Conservation (phyloP, 495 filamentous ascomycete genomes). For the Daldinia decipiens region DNA sequence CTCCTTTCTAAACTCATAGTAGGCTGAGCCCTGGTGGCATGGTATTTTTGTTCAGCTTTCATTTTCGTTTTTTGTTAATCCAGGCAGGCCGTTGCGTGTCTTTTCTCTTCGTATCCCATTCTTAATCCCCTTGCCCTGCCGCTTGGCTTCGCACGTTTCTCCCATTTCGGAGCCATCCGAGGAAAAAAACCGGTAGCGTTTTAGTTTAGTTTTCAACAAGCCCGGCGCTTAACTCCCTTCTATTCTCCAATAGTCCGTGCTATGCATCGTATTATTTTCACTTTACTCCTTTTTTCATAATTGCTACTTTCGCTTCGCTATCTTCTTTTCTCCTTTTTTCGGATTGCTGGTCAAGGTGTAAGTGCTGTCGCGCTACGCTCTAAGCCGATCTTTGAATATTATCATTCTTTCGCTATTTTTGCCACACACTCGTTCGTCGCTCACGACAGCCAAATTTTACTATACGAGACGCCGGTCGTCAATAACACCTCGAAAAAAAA, state of each 20-base stretch:
- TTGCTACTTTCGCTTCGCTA: conserved; percentile 53
- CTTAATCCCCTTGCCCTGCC: conserved; percentile 20
- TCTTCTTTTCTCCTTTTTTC: conserved; percentile 37
- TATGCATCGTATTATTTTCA: conserved; percentile 45
- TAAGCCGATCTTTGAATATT: conserved; percentile 47
- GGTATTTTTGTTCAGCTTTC: conserved; percentile 40
- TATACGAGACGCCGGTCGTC: conserved; percentile 61
- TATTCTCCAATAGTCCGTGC: conserved; percentile 27
- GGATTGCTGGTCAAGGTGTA: conserved; percentile 41
- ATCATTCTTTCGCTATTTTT: conserved; percentile 50
- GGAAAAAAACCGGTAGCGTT: conserved; percentile 7
- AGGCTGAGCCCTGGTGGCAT: conserved; percentile 25
- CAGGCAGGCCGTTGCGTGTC: conserved; percentile 34
- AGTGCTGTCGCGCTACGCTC: conserved; percentile 44
- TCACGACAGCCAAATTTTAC: conserved; percentile 27
- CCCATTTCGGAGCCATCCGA: conserved; percentile 38
- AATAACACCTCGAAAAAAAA: conserved; percentile 33
- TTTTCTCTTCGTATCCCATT: conserved; percentile 18
- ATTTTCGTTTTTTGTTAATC: conserved; percentile 9
- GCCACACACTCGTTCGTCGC: conserved; percentile 29
- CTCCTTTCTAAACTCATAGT: conserved; percentile 19
- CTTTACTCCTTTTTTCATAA: conserved; percentile 51
- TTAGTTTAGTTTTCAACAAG: conserved; percentile 20
- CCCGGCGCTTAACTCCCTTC: conserved; percentile 39
- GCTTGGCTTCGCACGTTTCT: conserved; percentile 27